Conservation (phyloP, 2,329 filamentous ascomycete species). For the Alternaria gansuensis region DNA sequence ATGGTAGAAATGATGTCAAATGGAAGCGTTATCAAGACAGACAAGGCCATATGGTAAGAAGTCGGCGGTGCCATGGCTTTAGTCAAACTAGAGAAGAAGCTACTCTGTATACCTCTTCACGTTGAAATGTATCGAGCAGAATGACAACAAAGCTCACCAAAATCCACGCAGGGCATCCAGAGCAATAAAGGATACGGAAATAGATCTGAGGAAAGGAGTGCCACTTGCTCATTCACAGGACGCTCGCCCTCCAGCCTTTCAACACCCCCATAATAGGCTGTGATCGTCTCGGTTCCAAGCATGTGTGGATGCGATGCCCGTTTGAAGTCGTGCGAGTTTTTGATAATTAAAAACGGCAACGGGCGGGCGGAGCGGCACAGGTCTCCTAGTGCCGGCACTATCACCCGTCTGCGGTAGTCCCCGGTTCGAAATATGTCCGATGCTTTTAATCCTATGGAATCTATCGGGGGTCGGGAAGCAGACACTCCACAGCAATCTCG, state of each 20-base stretch:
- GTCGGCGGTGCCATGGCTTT: slow-evolving; percentile 16
- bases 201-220: not conserved
- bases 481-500: not conserved
- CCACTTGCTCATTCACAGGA: not conserved
- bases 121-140: not conserved
- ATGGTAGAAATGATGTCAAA: slow-evolving; percentile 15
- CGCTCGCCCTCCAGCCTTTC: not conserved
- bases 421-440: slow-evolving; percentile 1
- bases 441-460: not conserved
- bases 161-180: slow-evolving; percentile 5
- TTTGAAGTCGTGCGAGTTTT: slow-evolving; percentile 3
- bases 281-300: not conserved
- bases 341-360: slow-evolving; percentile 5
- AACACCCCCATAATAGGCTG: not conserved
- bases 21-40: slow-evolving; percentile 11
- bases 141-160: not conserved
- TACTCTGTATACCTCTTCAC: not conserved
- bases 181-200: not conserved
- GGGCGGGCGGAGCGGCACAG: not conserved
- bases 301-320: not conserved
- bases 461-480: not conserved
- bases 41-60: slow-evolving; percentile 15
- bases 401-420: slow-evolving; percentile 1
- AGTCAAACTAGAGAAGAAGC: not conserved
- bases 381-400: not conserved